These are phyloP conservation scores for Tilletia horrida DNA, from an alignment of 1,284 basidiomycete genomes.

Conservation along the genomic window DNA sequence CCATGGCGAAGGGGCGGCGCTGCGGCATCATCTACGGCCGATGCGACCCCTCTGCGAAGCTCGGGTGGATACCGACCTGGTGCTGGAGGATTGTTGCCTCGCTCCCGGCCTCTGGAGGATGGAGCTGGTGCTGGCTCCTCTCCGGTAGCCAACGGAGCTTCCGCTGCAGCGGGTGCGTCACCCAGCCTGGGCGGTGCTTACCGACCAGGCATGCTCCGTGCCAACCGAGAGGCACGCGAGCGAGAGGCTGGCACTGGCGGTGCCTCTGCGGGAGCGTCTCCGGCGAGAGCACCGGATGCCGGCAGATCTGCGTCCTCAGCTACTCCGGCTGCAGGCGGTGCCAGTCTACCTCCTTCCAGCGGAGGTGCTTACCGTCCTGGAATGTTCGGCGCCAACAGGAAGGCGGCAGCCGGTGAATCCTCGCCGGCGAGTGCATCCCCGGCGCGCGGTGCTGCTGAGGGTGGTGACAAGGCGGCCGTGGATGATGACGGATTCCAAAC, in stretches of 20 bases:
- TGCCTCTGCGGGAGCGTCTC: neutral
- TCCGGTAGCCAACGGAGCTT: neutral
- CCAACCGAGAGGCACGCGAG: conserved; percentile 5
- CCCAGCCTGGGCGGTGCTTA: conserved; percentile 25
- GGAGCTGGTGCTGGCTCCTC: neutral
- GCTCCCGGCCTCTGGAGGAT: neutral
- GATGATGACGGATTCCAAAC: conserved; percentile 23
- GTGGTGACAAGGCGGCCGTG: conserved; percentile 1
- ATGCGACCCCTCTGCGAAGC: neutral
- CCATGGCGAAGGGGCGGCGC: conserved; percentile 16
- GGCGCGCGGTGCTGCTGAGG: conserved; percentile 17
- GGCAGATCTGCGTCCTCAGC: conserved; percentile 19
- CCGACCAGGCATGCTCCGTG: conserved; percentile 32
- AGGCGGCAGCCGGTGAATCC: conserved; percentile 20
- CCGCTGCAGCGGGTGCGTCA: conserved; percentile 17
- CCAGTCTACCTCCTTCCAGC: conserved; percentile 3
- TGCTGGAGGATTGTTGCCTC: neutral
- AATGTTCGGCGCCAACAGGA: conserved; percentile 20
- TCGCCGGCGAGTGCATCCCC: conserved; percentile 22
- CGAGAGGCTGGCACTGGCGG: neutral
- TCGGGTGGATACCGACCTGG: neutral
- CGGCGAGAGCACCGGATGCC: conserved; percentile 19
- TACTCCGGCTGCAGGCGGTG: conserved; percentile 25
- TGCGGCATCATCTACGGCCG: conserved; percentile 16
- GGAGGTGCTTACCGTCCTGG: conserved; percentile 30